Percentiles rank a stretch among this genome's conserved stretches.
These are phyloP conservation scores for Paracorniculantispora psalliotae DNA, from an alignment of 2,329 filamentous ascomycete genomes.

Conservation along the genomic window DNA sequence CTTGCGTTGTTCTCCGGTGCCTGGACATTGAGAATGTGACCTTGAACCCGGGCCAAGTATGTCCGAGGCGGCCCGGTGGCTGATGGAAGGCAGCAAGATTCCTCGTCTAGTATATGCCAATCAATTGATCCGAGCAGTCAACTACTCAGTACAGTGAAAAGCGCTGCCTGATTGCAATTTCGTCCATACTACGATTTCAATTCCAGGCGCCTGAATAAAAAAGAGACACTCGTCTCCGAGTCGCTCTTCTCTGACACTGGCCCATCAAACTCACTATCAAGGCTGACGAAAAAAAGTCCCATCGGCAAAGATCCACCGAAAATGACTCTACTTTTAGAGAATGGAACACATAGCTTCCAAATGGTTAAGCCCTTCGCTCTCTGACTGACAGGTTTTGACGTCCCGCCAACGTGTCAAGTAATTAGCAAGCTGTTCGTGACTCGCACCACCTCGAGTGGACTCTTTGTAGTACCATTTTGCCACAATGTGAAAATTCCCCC, in stretches of 20 bases:
- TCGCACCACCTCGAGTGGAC: too few species aligned
- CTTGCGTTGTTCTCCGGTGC: not conserved
- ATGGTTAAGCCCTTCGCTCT: too few species aligned
- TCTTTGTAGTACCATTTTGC: too few species aligned
- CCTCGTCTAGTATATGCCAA: not conserved
- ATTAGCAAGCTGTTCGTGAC: too few species aligned
- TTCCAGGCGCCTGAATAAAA: too few species aligned
- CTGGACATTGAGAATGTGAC: not conserved
- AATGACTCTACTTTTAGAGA: not conserved
- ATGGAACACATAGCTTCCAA: too few species aligned
- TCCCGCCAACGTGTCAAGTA: not conserved
- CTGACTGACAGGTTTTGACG: too few species aligned
- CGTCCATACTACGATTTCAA: not conserved
- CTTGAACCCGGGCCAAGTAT: not conserved
- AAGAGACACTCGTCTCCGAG: not conserved
- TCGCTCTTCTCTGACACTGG: not conserved
- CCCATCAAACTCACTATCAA: not conserved
- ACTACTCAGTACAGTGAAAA: not conserved
- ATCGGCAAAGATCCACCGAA: not conserved
- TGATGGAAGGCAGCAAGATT: not conserved
- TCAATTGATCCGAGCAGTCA: not conserved
- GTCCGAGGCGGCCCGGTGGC: not conserved
- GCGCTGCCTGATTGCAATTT: not conserved
- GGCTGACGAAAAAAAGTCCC: conserved; percentile 3
- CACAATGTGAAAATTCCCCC: too few species aligned